phyloP scores from a whole-genome alignment of 1,284 basidiomycete genomes.

The Laetiporus sulphureus region DNA sequence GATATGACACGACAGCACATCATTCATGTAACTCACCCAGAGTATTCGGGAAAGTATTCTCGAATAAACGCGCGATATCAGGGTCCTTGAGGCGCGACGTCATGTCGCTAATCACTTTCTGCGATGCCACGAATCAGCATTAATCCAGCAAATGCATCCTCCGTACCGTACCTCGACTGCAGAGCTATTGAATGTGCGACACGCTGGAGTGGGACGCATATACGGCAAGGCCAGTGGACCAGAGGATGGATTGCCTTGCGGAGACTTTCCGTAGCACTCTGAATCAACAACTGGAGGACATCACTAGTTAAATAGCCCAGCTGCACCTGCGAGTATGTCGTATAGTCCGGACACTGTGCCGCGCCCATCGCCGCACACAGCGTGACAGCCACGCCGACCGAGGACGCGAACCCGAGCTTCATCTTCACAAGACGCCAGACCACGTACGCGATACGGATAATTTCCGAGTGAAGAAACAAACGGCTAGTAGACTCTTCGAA shows the following conservation, averaged over 20 bases:
- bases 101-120: slow-evolving; percentile 65
- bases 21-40: slow-evolving; percentile 39
- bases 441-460: no score
- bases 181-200: slow-evolving; percentile 67
- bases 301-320: neutral
- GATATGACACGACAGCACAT: neutral
- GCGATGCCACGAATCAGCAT: neutral
- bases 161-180: slow-evolving; percentile 51
- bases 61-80: slow-evolving; percentile 67
- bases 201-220: slow-evolving; percentile 61
- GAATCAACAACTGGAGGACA: no score
- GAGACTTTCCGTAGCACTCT: slow-evolving; percentile 35
- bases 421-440: slow-evolving; percentile 13
- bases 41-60: slow-evolving; percentile 75
- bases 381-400: slow-evolving; percentile 11
- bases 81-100: slow-evolving; percentile 63
- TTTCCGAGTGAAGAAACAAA: no score
- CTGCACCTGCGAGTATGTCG: slow-evolving; percentile 51
- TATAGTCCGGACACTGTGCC: slow-evolving; percentile 56
- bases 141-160: neutral
- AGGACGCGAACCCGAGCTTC: slow-evolving; percentile 16
- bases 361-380: slow-evolving; percentile 19
- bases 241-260: slow-evolving; percentile 51
- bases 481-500: slow-evolving; percentile 1
- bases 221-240: slow-evolving; percentile 61